phyloP scores from a whole-genome alignment of 176 grass and related monocot species.

The Phyllostachys edulis region DNA sequence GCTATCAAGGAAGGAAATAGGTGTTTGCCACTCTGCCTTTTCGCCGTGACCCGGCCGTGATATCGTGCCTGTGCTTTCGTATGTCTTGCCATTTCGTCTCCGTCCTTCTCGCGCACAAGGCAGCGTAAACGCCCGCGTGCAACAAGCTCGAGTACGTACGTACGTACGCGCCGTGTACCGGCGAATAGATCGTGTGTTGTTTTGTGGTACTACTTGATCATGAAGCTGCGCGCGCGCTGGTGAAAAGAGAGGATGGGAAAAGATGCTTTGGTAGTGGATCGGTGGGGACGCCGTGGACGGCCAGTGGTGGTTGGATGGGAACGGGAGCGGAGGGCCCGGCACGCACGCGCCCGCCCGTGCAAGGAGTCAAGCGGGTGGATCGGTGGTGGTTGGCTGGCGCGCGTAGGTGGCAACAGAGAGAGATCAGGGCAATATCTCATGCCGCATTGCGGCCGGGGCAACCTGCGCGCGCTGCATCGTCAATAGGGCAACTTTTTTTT shows the following conservation, averaged over 20 bases:
- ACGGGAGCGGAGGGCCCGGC: not conserved
- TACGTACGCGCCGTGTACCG: no score
- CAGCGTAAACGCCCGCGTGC: not conserved
- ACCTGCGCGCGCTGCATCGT: not conserved
- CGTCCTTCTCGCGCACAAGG: not conserved
- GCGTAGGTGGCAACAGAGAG: not conserved
- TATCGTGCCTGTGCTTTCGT: not conserved
- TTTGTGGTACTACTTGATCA: not conserved
- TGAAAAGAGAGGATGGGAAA: no score
- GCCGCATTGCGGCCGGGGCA: not conserved
- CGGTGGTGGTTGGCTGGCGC: not conserved
- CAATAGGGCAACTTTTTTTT: slow-evolving; percentile 29
- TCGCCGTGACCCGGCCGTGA: no score
- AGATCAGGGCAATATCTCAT: not conserved
- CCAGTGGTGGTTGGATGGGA: slow-evolving; percentile 16
- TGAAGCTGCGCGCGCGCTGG: not conserved
- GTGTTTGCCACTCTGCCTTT: not conserved
- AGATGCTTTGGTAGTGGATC: not conserved
- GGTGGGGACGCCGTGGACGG: slow-evolving; percentile 5
- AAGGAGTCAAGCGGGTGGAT: no score
- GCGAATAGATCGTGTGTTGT: not conserved
- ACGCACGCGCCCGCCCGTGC: not conserved
- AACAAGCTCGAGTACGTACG: not conserved
- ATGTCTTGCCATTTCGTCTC: not conserved
- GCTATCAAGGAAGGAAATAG: not conserved